phyloP scores from a whole-genome alignment of 164 flowering plant species.

The Nelumbo lutea region DNA sequence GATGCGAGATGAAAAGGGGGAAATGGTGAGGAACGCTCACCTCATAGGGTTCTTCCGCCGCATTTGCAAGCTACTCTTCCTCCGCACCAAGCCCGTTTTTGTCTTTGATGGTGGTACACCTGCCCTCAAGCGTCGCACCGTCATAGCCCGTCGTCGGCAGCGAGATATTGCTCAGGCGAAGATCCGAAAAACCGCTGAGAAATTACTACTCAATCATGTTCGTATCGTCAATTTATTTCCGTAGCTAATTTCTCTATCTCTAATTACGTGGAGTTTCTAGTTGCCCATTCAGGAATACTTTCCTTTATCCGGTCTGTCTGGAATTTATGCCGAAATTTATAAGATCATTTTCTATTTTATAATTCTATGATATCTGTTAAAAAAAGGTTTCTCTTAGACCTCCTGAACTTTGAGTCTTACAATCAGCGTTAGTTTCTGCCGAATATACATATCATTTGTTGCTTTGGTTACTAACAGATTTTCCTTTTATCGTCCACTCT shows the following conservation, averaged over 20 bases:
- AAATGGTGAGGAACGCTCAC: conserved; percentile 91
- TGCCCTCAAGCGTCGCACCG: conserved; percentile 88
- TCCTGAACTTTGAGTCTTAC: no score
- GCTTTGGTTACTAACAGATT: no score
- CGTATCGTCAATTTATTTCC: conserved; percentile 6
- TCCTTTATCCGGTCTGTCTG: no score
- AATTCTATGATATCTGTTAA: no score
- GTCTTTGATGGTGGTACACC: conserved; percentile 97
- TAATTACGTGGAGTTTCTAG: background rate
- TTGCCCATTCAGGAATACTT: no score
- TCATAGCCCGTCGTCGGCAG: conserved; percentile 82
- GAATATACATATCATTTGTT: no score
- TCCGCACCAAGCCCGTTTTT: conserved; percentile 85
- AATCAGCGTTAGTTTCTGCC: no score
- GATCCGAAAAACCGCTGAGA: conserved; percentile 92
- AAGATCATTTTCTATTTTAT: no score
- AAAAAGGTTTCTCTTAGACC: no score
- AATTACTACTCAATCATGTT: conserved; percentile 86
- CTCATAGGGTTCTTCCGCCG: conserved; percentile 85
- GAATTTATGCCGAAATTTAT: no score
- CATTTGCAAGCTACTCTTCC: conserved; percentile 85
- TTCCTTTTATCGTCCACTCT: conserved; percentile 5
- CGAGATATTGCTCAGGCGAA: conserved; percentile 92
- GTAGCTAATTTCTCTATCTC: background rate
- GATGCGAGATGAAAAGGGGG: conserved; percentile 95